Conservation (phyloP, 306 rosid genomes). For the Psophocarpus tetragonolobus region DNA sequence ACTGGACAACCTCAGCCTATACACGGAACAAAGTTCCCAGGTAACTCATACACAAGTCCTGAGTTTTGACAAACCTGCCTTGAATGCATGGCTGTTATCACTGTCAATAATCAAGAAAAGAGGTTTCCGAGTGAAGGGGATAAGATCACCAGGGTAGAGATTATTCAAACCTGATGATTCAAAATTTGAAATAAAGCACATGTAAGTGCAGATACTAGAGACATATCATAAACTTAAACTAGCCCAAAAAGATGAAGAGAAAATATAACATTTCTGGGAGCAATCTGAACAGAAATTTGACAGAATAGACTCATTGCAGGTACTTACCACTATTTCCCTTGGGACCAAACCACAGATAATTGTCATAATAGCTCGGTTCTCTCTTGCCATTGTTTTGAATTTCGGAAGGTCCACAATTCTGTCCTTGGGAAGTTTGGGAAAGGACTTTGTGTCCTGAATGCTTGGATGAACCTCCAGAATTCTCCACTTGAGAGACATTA, state of each 20-base stretch:
- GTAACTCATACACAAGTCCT: constrained; percentile 64
- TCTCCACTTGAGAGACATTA: constrained; percentile 55
- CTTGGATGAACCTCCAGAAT: constrained; percentile 63
- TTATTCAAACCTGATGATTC: constrained; percentile 71
- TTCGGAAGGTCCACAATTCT: constrained; percentile 51
- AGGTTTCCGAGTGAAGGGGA: constrained; percentile 95
- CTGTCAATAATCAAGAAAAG: constrained; percentile 95
- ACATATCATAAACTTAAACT: constrained; percentile 1
- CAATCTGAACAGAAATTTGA: constrained; percentile 29
- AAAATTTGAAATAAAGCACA: constrained; percentile 33
- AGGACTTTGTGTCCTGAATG: constrained; percentile 52
- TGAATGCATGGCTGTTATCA: constrained; percentile 99
- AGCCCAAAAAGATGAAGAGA: constrained; percentile 25
- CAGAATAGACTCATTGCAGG: constrained; percentile 26
- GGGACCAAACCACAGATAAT: constrained; percentile 86
- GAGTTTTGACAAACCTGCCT: constrained; percentile 99
- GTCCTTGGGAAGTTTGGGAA: constrained; percentile 58
- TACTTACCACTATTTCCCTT: constrained; percentile 80
- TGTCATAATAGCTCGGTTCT: constrained; percentile 60
- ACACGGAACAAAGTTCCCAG: constrained; percentile 29
- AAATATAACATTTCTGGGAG: neutral
- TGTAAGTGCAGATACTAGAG: constrained; percentile 33
- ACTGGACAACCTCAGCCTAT: constrained; percentile 27
- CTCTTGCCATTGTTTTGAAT: constrained; percentile 63
- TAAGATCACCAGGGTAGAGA: constrained; percentile 90